Percentiles rank a stretch among this genome's conserved stretches.
phyloP scores from a whole-genome alignment of 1,284 basidiomycete genomes.

The Leccinum huronense region DNA sequence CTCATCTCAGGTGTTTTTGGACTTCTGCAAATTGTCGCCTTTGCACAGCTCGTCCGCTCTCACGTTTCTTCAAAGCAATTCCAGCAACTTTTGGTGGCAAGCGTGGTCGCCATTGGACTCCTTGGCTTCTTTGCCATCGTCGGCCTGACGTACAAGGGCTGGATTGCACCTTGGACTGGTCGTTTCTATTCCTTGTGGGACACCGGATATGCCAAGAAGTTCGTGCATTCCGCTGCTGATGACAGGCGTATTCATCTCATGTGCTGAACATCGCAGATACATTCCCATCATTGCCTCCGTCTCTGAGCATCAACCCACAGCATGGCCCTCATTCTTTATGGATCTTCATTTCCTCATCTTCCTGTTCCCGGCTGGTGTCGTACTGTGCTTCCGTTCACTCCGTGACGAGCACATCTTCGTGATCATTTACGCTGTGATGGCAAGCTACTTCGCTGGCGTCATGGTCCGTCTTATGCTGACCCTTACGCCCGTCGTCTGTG shows the following conservation, averaged over 20 bases:
- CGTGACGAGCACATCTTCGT: conserved; percentile 98
- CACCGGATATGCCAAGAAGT: conserved; percentile 98
- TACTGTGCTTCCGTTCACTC: conserved; percentile 90
- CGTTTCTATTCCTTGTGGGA: conserved; percentile 99
- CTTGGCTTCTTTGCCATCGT: conserved; percentile 73
- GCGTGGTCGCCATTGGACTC: conserved; percentile 70
- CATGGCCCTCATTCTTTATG: conserved; percentile 99
- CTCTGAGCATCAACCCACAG: conserved; percentile 99
- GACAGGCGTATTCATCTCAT: conserved; percentile 12
- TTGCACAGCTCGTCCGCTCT: conserved; percentile 85
- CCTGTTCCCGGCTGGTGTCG: conserved; percentile 95
- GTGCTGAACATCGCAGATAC: conserved; percentile 52
- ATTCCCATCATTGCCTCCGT: conserved; percentile 99
- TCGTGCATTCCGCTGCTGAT: conserved; percentile 27
- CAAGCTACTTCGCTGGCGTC: conserved; percentile 98
- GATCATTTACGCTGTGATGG: conserved; percentile 96
- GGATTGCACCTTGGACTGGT: conserved; percentile 99
- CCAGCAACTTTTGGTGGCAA: conserved; percentile 73
- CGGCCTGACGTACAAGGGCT: conserved; percentile 87
- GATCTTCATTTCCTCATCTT: conserved; percentile 98
- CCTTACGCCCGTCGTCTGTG: conserved; percentile 89
- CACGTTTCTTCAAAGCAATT: conserved; percentile 95
- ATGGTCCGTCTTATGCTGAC: conserved; percentile 98
- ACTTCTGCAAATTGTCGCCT: conserved; percentile 94
- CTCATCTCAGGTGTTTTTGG: conserved; percentile 80